Percentiles rank a stretch among this genome's conserved stretches.
phyloP scores from a whole-genome alignment of 2,329 filamentous ascomycete genomes.

The Polytolypa hystricis region DNA sequence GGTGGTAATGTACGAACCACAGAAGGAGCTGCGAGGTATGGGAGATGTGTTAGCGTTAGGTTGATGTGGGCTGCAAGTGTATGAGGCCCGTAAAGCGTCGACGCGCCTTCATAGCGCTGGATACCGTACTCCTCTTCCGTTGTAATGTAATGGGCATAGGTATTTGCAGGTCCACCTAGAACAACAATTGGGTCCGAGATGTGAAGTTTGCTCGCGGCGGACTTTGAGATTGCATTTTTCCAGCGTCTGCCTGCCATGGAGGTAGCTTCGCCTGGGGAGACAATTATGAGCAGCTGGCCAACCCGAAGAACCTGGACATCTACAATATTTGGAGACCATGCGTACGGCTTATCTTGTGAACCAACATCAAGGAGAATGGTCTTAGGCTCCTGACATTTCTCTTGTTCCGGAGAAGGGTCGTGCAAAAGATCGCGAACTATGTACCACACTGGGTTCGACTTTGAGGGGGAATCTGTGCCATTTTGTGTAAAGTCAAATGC shows the following conservation, averaged over 20 bases:
- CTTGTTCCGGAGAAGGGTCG: constrained; percentile 57
- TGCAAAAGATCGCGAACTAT: constrained; percentile 64
- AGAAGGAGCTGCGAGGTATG: constrained; percentile 47
- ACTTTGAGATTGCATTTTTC: constrained; percentile 56
- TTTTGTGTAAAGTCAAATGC: constrained; percentile 91
- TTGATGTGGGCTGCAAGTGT: constrained; percentile 82
- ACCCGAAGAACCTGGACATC: constrained; percentile 78
- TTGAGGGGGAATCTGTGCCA: constrained; percentile 55
- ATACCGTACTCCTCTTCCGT: constrained; percentile 71
- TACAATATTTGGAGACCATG: constrained; percentile 84
- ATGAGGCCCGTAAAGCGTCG: constrained; percentile 74
- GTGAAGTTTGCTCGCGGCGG: constrained; percentile 41
- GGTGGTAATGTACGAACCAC: constrained; percentile 30
- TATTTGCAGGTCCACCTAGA: constrained; percentile 80
- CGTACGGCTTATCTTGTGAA: constrained; percentile 64
- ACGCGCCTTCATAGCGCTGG: constrained; percentile 91
- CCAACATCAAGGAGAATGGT: constrained; percentile 83
- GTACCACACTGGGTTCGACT: constrained; percentile 68
- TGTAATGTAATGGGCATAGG: constrained; percentile 71
- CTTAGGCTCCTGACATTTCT: constrained; percentile 67
- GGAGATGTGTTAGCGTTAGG: constrained; percentile 61
- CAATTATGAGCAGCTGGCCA: constrained; percentile 72
- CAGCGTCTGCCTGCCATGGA: constrained; percentile 88
- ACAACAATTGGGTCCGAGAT: constrained; percentile 59
- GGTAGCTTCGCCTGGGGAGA: constrained; percentile 76